These are phyloP conservation scores for Aspergillus brasiliensis DNA, from an alignment of 2,329 filamentous ascomycete species.

Conservation along the genomic window DNA sequence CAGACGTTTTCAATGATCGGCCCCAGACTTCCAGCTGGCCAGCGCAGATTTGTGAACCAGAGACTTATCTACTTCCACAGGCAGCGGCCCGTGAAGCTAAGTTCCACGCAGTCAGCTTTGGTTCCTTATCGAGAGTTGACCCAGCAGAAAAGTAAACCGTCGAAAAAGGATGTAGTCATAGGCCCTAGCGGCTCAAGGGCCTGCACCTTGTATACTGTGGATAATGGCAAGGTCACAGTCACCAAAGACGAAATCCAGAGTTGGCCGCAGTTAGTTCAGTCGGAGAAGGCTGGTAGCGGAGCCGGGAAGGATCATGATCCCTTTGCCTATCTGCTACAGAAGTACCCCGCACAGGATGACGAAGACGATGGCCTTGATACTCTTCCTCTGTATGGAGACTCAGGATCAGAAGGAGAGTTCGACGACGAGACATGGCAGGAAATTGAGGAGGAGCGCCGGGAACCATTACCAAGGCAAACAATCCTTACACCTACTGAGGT, in stretches of 20 bases:
- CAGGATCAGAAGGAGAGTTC: conserved; percentile 53
- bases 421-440: conserved; percentile 64
- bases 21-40: conserved; percentile 26
- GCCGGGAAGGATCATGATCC: conserved; percentile 17
- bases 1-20: conserved; percentile 28
- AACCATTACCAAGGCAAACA: conserved; percentile 24
- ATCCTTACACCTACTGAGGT: conserved; percentile 52
- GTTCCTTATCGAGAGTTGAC: conserved; percentile 27
- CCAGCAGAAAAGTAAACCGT: neutral
- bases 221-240: conserved; percentile 25
- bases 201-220: conserved; percentile 35
- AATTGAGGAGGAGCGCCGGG: conserved; percentile 57
- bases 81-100: conserved; percentile 27
- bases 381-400: conserved; percentile 59
- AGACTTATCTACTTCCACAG: conserved; percentile 30
- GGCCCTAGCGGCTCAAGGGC: conserved; percentile 17
- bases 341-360: conserved; percentile 42
- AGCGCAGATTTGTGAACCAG: conserved; percentile 35
- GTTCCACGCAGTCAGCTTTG: conserved; percentile 26
- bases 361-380: conserved; percentile 47
- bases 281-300: neutral
- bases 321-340: conserved; percentile 42
- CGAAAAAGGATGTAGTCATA: conserved; percentile 11
- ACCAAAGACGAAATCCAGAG: conserved; percentile 30
- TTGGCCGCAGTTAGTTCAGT: conserved; percentile 30